Base-by-base conservation (phyloP, 2,329 filamentous ascomycete genomes). In the Shiraia bambusicola region DNA sequence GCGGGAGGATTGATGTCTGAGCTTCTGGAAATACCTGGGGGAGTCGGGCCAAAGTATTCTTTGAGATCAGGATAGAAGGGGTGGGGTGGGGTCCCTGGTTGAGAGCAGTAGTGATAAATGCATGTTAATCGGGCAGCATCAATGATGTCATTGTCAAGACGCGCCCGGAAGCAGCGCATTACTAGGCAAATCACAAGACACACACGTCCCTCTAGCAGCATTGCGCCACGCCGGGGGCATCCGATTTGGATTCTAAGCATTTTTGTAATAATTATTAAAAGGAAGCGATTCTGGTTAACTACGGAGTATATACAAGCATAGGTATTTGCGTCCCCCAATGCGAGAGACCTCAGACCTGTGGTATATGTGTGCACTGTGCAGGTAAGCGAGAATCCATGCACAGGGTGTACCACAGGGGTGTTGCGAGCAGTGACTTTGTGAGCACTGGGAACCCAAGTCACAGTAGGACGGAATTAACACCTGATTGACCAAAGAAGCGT, bases 61-160 rank as follows among this genome's bases (percentile, higher is more conserved):
- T 52, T 49, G 49, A 42, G 49, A 42, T 39, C 42, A 39, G 4
- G 19, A 22, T 8, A 22, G n/a, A n/a, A n/a, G n/a, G 36, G 43
- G 29, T 35, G 33, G 28, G 30, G 43, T 43, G 45, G 50, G 52
- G 47, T 48, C 37, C 49, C 53, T 32, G 37, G 39, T 47, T 24
- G 30, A 32, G 19, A 5, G 19, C 8, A n/a, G n/a, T n/a, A n/a
- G n/a, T n/a, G 28, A 30, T 32, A 34, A 12, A 25, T 22, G 36
- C n/a, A n/a, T n/a, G n/a, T n/a, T 39, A 49, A 45, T 8, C 4
- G 19, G 45, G 50, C 36, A 49, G 45, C 31, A 29, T 34, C 39
- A 32, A 45, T 59, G 54, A 60, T 50, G 54, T 60, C 57, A 58
- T 54, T 19, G 36, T 15, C 33, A 30, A 29, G 19, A 27, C 31